These are phyloP conservation scores for Beta corolliflora DNA, from an alignment of 179 eudicot genomes.

Conservation along the genomic window DNA sequence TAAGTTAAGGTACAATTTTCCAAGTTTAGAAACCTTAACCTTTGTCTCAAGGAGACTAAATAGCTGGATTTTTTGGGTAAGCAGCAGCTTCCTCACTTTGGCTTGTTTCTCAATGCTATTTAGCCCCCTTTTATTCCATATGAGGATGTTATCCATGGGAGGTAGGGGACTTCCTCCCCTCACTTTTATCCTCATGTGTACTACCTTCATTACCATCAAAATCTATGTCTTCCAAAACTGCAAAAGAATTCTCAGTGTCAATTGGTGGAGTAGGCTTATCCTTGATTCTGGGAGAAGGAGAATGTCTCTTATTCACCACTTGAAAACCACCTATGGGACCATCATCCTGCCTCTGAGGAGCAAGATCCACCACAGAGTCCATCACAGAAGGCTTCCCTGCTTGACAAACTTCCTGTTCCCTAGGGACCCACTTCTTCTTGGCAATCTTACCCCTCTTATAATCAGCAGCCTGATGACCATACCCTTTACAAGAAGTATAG, in stretches of 20 bases:
- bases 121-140: background rate
- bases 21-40: background rate
- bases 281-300: too few relatives aligned
- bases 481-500: background rate
- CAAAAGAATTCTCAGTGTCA: too few relatives aligned
- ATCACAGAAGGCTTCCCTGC: background rate
- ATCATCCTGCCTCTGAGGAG: too few relatives aligned
- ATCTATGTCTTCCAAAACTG: background rate
- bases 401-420: background rate
- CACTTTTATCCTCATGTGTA: background rate
- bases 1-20: background rate
- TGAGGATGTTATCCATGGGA: background rate
- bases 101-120: background rate
- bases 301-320: too few relatives aligned
- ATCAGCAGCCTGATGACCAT: background rate
- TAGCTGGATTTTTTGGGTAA: background rate
- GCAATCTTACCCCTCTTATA: background rate
- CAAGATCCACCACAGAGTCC: too few relatives aligned
- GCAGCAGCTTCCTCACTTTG: background rate
- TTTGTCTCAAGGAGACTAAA: background rate
- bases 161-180: background rate
- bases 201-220: background rate
- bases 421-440: background rate
- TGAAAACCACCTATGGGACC: too few relatives aligned
- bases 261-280: too few relatives aligned